These are phyloP conservation scores for Pyrenophora seminiperda DNA, from an alignment of 2,329 filamentous ascomycete genomes.

Conservation along the genomic window DNA sequence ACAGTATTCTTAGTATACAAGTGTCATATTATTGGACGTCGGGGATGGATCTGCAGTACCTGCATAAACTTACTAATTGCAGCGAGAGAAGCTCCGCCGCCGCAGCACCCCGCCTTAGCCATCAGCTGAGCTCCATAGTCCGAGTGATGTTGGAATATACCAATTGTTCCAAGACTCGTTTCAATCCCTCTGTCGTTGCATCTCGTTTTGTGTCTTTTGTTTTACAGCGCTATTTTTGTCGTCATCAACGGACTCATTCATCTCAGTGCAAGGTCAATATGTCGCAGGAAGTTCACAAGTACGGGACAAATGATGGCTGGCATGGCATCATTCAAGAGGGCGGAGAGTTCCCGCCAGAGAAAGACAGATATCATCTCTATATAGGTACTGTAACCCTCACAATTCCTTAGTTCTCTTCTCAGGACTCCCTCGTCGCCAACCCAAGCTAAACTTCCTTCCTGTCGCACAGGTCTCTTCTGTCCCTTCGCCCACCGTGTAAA, in stretches of 20 bases:
- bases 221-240: too few species aligned
- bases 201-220: too few species aligned
- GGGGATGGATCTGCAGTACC: constrained; percentile 8
- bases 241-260: not conserved
- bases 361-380: constrained; percentile 61
- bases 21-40: not conserved
- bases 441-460: not conserved
- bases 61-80: constrained; percentile 13
- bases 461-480: constrained; percentile 63
- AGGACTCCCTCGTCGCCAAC: not conserved
- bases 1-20: not conserved
- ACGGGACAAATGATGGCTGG: constrained; percentile 54
- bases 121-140: not conserved
- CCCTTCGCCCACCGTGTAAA: constrained; percentile 68
- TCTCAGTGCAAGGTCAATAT: not conserved
- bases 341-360: constrained; percentile 57
- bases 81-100: not conserved
- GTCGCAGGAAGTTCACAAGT: constrained; percentile 40
- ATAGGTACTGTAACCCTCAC: constrained; percentile 50
- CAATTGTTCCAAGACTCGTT: too few species aligned
- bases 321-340: constrained; percentile 57
- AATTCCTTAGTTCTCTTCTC: too few species aligned
- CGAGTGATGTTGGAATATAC: too few species aligned
- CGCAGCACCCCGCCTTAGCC: constrained; percentile 5
- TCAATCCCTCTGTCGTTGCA: not conserved